Percentiles rank a stretch among this genome's conserved stretches.
These are phyloP conservation scores for Rugonectria rugulosa DNA, from an alignment of 2,329 filamentous ascomycete genomes.

Conservation along the genomic window DNA sequence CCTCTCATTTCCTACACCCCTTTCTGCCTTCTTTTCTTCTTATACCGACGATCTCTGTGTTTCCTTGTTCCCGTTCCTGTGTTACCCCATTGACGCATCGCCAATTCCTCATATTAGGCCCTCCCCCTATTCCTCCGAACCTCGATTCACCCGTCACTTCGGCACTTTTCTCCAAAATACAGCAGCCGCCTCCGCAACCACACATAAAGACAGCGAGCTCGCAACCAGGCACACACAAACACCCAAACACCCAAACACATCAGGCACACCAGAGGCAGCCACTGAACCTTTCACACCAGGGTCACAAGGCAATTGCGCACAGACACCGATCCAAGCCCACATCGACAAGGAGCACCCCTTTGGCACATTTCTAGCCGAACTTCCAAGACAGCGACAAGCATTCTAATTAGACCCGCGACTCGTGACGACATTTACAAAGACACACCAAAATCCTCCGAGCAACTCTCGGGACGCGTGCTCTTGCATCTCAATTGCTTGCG, in stretches of 20 bases:
- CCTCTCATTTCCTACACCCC: background rate
- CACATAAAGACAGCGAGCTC: too few species aligned
- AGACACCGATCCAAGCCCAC: slow-evolving; percentile 6
- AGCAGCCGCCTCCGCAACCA: background rate
- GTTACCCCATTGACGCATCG: background rate
- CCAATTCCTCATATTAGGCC: background rate
- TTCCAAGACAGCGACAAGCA: slow-evolving; percentile 5
- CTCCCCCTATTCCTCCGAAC: background rate
- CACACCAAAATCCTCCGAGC: slow-evolving; percentile 3
- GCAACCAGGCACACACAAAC: too few species aligned
- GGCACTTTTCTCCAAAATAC: background rate
- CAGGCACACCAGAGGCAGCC: background rate
- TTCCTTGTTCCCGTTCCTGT: too few species aligned
- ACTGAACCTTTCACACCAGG: background rate
- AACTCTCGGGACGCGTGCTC: slow-evolving; percentile 21
- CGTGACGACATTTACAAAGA: slow-evolving; percentile 19
- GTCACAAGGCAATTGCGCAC: slow-evolving; percentile 21
- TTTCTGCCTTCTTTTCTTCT: background rate
- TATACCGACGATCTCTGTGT: too few species aligned
- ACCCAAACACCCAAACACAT: background rate
- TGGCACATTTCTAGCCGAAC: slow-evolving; percentile 8
- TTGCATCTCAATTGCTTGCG: slow-evolving; percentile 11
- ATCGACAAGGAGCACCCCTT: slow-evolving; percentile 26
- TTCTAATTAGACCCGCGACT: slow-evolving; percentile 11
- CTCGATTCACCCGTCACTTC: too few species aligned